Evolutionary conservation across 306 rosid species (phyloP).

Genomic region (Argentina anserina): DNA sequence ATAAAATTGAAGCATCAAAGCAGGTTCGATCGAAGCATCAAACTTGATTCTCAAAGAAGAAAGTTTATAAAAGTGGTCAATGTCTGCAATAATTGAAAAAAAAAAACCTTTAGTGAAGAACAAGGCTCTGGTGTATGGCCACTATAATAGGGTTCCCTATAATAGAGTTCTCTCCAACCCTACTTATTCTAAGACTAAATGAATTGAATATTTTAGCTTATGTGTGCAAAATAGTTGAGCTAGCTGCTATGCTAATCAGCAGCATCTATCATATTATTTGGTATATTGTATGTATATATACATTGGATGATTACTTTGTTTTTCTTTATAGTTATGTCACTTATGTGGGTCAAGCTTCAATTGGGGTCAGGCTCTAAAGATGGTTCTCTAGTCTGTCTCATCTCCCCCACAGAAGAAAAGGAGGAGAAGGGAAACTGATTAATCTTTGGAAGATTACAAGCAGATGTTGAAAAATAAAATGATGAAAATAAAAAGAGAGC

Average conservation of each 20-base stretch:
- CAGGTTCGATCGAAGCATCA: no score
- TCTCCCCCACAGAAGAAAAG: background rate
- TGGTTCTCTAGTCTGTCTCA: constrained; percentile 12
- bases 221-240: background rate
- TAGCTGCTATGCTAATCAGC: background rate
- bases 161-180: constrained; percentile 14
- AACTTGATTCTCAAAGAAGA: background rate
- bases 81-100: background rate
- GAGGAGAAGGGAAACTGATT: background rate
- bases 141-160: background rate
- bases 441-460: background rate
- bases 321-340: background rate
- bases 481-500: background rate
- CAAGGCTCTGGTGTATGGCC: background rate
- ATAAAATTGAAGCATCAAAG: background rate
- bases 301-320: background rate
- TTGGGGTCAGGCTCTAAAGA: background rate
- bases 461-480: background rate
- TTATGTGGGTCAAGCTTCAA: background rate
- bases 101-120: background rate
- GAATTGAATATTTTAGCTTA: background rate
- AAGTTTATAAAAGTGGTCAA: background rate
- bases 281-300: background rate
- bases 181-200: background rate
- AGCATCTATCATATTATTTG: background rate